Base-by-base conservation (phyloP, 441 rosid species). In the Dalechampia spathulata region DNA sequence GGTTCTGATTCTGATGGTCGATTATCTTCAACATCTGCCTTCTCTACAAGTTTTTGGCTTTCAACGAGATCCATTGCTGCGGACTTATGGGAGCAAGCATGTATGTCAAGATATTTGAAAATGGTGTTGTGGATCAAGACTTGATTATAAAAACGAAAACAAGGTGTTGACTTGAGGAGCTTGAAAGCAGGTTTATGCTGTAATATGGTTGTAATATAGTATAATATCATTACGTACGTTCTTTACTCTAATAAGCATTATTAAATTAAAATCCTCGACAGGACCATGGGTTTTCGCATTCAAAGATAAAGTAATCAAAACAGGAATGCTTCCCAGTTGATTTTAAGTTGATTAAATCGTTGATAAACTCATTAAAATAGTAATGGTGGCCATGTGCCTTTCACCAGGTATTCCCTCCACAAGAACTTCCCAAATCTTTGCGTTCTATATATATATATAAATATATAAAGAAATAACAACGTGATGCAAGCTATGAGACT, bases 41-140 rank as follows among this genome's bases (percentile, higher is more conserved):
- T 61, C 4, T 48, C 67, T 13, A 44, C 47, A 4, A 65, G 52
- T 21, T 62, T 58, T 55, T 57, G 48, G 5, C 59, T 61, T 49
- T 72, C 65, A 53, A 54, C 27, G 13, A 41, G 53, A 38, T 62
- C 60, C 51, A 53, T 52, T 2, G 17, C 20, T 39, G 7, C 5
- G 17, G 4, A 11, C 21, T 28, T 1, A 32, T 6, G 19, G 40
- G n/a, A 7, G 0, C 10, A 43, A 13, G 23, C 22, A 43, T 17
- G 45, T 7, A 41, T 38, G 20, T 22, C 2, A 9, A 8, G 12
- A 10, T 7, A 6, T 0, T 15, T 27, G 4, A 14, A 39, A 37
- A 22, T 52, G 20, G 34, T 23, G 4, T 4, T 26, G 19, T 10
- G 6, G 20, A 14, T 2, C 34, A 23, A 45, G 12, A 34, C 6